Percentiles rank a stretch among this genome's conserved stretches.
Conservation (phyloP, 805 yeast genomes). For the Kluyveromyces nonfermentans region DNA sequence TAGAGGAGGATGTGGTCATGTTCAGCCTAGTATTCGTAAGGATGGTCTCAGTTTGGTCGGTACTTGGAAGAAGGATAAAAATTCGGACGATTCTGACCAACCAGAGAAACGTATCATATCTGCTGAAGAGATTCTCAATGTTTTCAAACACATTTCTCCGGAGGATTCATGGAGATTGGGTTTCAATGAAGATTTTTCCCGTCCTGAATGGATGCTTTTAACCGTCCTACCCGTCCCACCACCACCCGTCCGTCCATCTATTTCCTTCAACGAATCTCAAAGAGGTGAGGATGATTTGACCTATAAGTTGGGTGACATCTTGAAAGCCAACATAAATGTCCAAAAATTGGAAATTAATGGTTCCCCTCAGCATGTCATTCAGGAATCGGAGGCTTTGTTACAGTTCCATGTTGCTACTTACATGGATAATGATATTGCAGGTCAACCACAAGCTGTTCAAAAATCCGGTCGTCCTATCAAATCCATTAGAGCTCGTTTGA, state of each 20-base stretch:
- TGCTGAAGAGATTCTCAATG: slow-evolving; percentile 83
- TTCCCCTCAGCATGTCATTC: slow-evolving; percentile 96
- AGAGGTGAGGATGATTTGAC: slow-evolving; percentile 99
- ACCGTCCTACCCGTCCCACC: slow-evolving; percentile 99
- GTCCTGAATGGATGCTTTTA: slow-evolving; percentile 97
- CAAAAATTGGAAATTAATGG: slow-evolving; percentile 97
- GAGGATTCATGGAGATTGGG: slow-evolving; percentile 80
- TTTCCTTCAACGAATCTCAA: slow-evolving; percentile 95
- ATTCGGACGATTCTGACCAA: slow-evolving; percentile 69
- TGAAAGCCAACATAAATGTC: slow-evolving; percentile 95
- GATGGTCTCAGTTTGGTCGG: slow-evolving; percentile 96
- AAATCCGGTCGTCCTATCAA: slow-evolving; percentile 98
- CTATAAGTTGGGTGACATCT: slow-evolving; percentile 89
- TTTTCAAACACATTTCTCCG: slow-evolving; percentile 80
- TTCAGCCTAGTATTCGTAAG: slow-evolving; percentile 90
- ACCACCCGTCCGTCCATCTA: slow-evolving; percentile 98
- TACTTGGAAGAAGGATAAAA: slow-evolving; percentile 90
- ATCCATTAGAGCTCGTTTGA: slow-evolving; percentile 96
- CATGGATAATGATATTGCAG: slow-evolving; percentile 99
- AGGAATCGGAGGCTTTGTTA: slow-evolving; percentile 88
- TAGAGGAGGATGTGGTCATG: slow-evolving; percentile 97
- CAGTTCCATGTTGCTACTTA: slow-evolving; percentile 98
- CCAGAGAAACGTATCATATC: slow-evolving; percentile 85
- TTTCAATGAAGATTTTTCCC: slow-evolving; percentile 88
- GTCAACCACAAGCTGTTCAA: slow-evolving; percentile 98